A percentile compares a stretch with the other conserved stretches of the same genome.
phyloP scores from a whole-genome alignment of 345 rosid genomes.

The Cardiospermum halicacabum region DNA sequence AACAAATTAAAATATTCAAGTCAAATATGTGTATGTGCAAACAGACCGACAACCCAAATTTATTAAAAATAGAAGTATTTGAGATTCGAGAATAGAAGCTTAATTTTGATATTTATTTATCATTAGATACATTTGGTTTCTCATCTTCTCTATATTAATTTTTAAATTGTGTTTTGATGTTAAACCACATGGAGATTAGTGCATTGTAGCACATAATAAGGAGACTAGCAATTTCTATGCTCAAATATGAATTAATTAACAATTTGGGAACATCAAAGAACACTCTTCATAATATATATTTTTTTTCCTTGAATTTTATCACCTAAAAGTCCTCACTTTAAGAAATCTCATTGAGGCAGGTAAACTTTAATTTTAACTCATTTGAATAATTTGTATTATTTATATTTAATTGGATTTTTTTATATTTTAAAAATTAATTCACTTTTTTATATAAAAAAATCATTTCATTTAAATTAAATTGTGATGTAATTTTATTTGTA shows the following conservation, averaged over 20 bases:
- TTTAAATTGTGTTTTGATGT: conserved; percentile 12
- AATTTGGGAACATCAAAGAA: conserved; percentile 14
- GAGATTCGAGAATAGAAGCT: conserved; percentile 53
- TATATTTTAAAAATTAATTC: too few species aligned
- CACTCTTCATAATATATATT: conserved; percentile 19
- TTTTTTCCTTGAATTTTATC: conserved; percentile 25
- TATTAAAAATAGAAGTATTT: conserved; percentile 18
- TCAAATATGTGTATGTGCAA: conserved; percentile 22
- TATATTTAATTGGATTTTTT: too few species aligned
- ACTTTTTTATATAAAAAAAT: too few species aligned
- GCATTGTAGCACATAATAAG: conserved; percentile 39
- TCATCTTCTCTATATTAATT: conserved; percentile 7
- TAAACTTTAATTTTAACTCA: too few species aligned
- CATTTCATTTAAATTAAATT: too few species aligned
- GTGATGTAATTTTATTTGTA: too few species aligned
- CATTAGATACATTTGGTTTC: background rate
- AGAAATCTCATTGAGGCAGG: too few species aligned
- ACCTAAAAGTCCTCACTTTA: conserved; percentile 26
- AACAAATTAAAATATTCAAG: conserved; percentile 2
- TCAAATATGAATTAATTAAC: background rate
- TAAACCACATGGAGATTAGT: conserved; percentile 41
- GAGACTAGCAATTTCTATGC: conserved; percentile 31
- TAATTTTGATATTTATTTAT: conserved; percentile 4
- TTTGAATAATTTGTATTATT: too few species aligned
- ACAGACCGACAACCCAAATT: conserved; percentile 22